Conservation (phyloP, 306 rosid species). For the Ormosia emarginata region DNA sequence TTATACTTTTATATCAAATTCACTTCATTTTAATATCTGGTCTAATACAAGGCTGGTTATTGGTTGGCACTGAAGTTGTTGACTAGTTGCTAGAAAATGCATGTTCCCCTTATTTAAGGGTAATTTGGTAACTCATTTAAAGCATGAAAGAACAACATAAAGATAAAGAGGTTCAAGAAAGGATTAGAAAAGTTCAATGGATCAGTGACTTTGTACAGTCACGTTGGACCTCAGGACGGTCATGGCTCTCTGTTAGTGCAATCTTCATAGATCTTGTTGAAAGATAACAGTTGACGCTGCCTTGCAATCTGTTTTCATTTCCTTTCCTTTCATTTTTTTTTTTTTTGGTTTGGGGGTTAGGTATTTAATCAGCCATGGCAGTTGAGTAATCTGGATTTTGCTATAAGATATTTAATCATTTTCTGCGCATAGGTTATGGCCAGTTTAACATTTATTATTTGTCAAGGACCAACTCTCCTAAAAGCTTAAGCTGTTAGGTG, state of each 20-base stretch:
- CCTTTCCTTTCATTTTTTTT: neutral
- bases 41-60: neutral
- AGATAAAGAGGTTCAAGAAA: neutral
- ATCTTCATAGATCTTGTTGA: neutral
- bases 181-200: neutral
- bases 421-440: neutral
- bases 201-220: neutral
- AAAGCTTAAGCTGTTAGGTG: neutral
- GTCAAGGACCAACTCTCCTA: neutral
- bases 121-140: conserved; percentile 2
- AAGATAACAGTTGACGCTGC: neutral
- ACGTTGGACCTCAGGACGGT: neutral
- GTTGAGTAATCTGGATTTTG: neutral
- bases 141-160: neutral
- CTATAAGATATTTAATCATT: neutral
- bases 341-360: neutral
- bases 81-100: neutral
- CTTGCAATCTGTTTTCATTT: neutral
- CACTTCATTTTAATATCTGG: neutral
- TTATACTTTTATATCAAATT: neutral
- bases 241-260: neutral
- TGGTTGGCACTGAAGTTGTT: neutral
- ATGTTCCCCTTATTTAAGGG: conserved; percentile 18
- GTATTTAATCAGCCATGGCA: too few relatives aligned
- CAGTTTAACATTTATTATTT: neutral